Conservation (phyloP, 441 rosid genomes). For the Aleurites moluccanus region DNA sequence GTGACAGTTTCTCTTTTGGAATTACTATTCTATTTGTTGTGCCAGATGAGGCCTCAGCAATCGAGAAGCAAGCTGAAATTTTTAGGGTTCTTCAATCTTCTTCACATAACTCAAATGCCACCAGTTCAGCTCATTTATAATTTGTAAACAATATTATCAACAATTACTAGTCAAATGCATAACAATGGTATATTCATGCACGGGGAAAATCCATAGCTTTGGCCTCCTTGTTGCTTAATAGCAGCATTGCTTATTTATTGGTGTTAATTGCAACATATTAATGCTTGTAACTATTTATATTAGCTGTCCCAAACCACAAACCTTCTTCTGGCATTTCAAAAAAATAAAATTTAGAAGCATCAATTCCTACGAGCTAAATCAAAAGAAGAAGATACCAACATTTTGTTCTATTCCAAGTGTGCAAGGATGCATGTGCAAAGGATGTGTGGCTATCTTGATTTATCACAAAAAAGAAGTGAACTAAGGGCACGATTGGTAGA, state of each 20-base stretch:
- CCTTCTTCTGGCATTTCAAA: neutral
- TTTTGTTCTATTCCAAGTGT: neutral
- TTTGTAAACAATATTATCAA: neutral
- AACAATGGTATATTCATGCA: neutral
- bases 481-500: too few species aligned
- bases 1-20: too few species aligned
- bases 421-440: neutral
- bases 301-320: neutral
- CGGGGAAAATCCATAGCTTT: neutral
- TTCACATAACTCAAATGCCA: too few species aligned
- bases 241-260: neutral
- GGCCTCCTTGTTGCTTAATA: neutral
- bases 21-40: neutral
- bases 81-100: too few species aligned
- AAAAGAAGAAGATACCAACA: neutral
- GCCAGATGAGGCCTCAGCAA: neutral
- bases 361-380: neutral
- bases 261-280: neutral
- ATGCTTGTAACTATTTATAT: neutral
- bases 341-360: neutral
- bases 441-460: neutral
- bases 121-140: too few species aligned
- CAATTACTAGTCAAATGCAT: neutral
- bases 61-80: too few species aligned
- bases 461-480: neutral